phyloP scores from a whole-genome alignment of 1,139 yeast species.

The Arxiozyma slooffiae region DNA sequence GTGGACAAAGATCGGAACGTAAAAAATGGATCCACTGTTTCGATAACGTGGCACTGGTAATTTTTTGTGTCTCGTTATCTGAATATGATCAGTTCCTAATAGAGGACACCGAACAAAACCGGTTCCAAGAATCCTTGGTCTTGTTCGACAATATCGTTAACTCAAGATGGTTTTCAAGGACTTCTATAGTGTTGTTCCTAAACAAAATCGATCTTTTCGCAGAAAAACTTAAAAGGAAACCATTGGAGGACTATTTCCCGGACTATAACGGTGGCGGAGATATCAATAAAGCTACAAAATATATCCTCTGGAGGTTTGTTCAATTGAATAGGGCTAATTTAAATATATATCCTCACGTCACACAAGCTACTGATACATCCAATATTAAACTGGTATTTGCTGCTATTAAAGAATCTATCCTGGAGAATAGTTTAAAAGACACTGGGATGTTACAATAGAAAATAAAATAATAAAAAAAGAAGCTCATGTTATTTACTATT shows the following conservation, averaged over 20 bases:
- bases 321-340: slow-evolving; percentile 76
- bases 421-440: slow-evolving; percentile 75
- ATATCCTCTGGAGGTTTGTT: slow-evolving; percentile 82
- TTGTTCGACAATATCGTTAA: slow-evolving; percentile 85
- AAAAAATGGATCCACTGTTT: slow-evolving; percentile 95
- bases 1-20: slow-evolving; percentile 89
- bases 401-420: slow-evolving; percentile 80
- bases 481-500: neutral
- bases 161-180: slow-evolving; percentile 87
- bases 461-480: neutral
- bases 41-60: slow-evolving; percentile 80
- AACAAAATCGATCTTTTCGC: slow-evolving; percentile 87
- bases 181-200: slow-evolving; percentile 74
- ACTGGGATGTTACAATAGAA: slow-evolving; percentile 56
- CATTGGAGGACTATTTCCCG: slow-evolving; percentile 75
- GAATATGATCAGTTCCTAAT: slow-evolving; percentile 82
- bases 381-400: slow-evolving; percentile 84
- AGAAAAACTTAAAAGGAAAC: slow-evolving; percentile 72
- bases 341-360: slow-evolving; percentile 79
- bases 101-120: slow-evolving; percentile 70
- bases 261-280: slow-evolving; percentile 86
- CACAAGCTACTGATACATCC: slow-evolving; percentile 90
- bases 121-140: slow-evolving; percentile 77
- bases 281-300: slow-evolving; percentile 88
- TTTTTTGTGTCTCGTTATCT: slow-evolving; percentile 81